Percentiles rank a stretch among this genome's conserved stretches.
Conservation (phyloP, 1,139 yeast genomes). For the Protomyces inundatus region DNA sequence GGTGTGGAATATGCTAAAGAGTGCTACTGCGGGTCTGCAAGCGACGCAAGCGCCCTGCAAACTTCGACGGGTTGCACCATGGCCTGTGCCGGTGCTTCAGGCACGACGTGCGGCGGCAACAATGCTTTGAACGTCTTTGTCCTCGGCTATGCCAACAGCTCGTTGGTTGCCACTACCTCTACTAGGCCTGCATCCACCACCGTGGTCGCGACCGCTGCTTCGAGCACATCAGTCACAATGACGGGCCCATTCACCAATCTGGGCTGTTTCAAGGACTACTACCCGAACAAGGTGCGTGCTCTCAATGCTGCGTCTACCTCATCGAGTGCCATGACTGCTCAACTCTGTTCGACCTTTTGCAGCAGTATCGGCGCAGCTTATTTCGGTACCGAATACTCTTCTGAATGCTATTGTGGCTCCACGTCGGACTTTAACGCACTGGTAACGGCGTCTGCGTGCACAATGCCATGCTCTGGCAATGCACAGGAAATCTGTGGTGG, state of each 20-base stretch:
- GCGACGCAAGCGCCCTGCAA: background rate
- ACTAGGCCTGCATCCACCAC: background rate
- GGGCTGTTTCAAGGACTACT: background rate
- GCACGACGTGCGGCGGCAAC: constrained; percentile 4
- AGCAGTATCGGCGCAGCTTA: background rate
- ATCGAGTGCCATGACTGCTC: background rate
- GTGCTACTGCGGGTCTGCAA: constrained; percentile 1
- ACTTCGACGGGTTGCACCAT: constrained; percentile 1
- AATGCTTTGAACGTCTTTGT: constrained; percentile 4
- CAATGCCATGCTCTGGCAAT: background rate
- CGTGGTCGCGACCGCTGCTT: background rate
- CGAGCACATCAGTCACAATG: background rate
- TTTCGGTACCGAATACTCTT: background rate
- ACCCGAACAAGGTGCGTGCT: background rate
- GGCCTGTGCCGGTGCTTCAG: constrained; percentile 8
- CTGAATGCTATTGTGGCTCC: background rate
- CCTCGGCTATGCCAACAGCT: background rate
- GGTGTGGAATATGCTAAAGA: background rate
- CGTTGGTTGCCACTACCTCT: background rate
- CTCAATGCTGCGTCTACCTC: background rate
- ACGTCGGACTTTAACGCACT: background rate
- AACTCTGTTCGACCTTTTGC: background rate
- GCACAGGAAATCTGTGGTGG: background rate
- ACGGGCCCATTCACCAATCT: background rate
- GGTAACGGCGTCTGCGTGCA: background rate